Evolutionary conservation across 2,329 filamentous ascomycete genomes (phyloP).

Genomic region (Sporothrix variecibatus): DNA sequence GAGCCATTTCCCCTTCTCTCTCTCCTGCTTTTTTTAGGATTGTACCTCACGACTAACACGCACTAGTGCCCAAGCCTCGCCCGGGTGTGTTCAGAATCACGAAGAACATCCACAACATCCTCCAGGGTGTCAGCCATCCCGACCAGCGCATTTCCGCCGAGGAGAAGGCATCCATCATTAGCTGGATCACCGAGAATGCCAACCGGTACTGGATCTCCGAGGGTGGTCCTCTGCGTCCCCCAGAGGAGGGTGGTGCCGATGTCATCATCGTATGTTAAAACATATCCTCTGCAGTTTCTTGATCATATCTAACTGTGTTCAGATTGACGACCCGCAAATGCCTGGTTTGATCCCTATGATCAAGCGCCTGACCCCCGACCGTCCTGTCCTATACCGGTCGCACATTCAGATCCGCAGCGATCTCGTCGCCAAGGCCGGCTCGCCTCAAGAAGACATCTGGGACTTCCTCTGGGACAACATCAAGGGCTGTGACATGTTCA

Average conservation of each 20-base stretch:
- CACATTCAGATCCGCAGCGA: constrained; percentile 83
- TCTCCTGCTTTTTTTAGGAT: not conserved
- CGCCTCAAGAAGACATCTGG: constrained; percentile 74
- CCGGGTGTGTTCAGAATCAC: constrained; percentile 80
- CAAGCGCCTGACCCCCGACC: constrained; percentile 68
- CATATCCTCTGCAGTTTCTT: not conserved
- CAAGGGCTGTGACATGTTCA: constrained; percentile 72
- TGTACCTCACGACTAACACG: not conserved
- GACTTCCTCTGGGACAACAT: constrained; percentile 73
- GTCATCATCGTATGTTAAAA: constrained; percentile 61
- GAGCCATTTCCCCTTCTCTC: not conserved
- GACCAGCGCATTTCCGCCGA: constrained; percentile 64
- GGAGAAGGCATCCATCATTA: constrained; percentile 62
- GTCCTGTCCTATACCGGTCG: constrained; percentile 77
- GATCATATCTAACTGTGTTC: not conserved
- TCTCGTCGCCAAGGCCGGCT: constrained; percentile 62
- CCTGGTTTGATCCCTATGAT: constrained; percentile 74
- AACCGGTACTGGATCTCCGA: constrained; percentile 71
- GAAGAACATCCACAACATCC: constrained; percentile 86
- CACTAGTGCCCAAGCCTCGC: constrained; percentile 78
- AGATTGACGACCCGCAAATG: constrained; percentile 85
- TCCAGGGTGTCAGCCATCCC: constrained; percentile 72
- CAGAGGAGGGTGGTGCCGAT: constrained; percentile 71
- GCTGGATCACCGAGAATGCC: constrained; percentile 75
- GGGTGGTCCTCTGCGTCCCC: constrained; percentile 65